phyloP scores from a whole-genome alignment of 306 rosid genomes.

The Lupinus albus region DNA sequence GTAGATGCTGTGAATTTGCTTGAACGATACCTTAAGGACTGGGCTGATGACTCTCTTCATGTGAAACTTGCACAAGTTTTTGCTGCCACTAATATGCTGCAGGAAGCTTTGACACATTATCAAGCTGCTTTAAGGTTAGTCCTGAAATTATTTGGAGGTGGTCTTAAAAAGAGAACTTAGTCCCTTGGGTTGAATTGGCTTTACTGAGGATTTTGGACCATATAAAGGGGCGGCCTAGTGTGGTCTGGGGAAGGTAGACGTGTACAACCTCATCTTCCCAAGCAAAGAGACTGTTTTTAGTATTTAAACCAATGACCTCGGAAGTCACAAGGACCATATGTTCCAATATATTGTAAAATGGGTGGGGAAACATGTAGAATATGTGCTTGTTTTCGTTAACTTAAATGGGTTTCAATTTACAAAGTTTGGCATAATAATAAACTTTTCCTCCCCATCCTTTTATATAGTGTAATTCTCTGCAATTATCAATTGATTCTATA shows the following conservation, averaged over 20 bases:
- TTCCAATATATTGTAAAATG: not conserved
- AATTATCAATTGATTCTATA: not conserved
- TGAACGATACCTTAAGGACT: slow-evolving; percentile 92
- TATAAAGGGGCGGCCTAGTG: too few relatives aligned
- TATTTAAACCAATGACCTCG: too few relatives aligned
- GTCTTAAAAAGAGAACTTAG: not conserved
- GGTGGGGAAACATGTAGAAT: not conserved
- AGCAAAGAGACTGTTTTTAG: too few relatives aligned
- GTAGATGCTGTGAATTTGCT: slow-evolving; percentile 91
- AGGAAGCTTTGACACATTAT: slow-evolving; percentile 93
- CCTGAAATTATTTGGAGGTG: slow-evolving; percentile 1
- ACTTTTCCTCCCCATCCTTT: slow-evolving; percentile 1
- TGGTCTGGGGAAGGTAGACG: too few relatives aligned
- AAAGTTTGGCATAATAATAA: not conserved
- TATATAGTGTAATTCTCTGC: not conserved
- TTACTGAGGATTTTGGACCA: not conserved
- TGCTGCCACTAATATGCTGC: slow-evolving; percentile 91
- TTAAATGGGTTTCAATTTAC: not conserved
- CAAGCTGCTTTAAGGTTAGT: slow-evolving; percentile 90
- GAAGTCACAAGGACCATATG: not conserved
- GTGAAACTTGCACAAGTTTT: slow-evolving; percentile 97
- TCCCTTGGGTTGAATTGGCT: slow-evolving; percentile 19
- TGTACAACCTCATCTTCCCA: too few relatives aligned
- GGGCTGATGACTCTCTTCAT: slow-evolving; percentile 99
- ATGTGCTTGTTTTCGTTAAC: not conserved